These are phyloP conservation scores for Mycena floridula DNA, from an alignment of 768 basidiomycete genomes.

Conservation along the genomic window DNA sequence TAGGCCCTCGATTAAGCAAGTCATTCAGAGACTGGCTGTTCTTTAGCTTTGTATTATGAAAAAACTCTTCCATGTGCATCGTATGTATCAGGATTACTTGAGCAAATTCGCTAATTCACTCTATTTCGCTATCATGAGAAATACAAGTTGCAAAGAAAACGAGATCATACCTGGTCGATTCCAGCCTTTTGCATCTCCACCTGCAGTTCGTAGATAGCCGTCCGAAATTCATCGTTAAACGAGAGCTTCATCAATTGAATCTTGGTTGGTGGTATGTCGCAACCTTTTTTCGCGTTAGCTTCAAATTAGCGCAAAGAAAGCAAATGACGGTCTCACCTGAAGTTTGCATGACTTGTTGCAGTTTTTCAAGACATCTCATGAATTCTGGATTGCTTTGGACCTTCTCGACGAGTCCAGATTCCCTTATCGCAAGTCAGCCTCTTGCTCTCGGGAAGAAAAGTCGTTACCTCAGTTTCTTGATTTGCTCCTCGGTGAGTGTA, in stretches of 20 bases:
- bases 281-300: constrained; percentile 33
- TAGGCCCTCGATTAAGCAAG: constrained; percentile 34
- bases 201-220: constrained; percentile 36
- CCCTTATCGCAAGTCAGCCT: constrained; percentile 40
- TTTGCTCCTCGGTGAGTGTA: constrained; percentile 16
- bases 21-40: constrained; percentile 12
- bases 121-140: too few species aligned
- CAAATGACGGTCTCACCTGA: background rate
- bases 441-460: too few species aligned
- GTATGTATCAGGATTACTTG: too few species aligned
- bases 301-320: background rate
- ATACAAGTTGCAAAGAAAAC: too few species aligned
- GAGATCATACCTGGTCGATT: constrained; percentile 36
- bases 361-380: constrained; percentile 37
- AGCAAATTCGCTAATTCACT: too few species aligned
- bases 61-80: too few species aligned
- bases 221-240: constrained; percentile 45
- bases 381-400: constrained; percentile 45
- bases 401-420: constrained; percentile 41
- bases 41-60: too few species aligned
- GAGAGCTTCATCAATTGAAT: constrained; percentile 51
- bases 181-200: constrained; percentile 54
- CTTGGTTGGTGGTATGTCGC: constrained; percentile 37
- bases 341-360: constrained; percentile 35
- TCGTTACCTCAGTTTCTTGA: too few species aligned